Conservation (phyloP, 108 stramenopile genomes). For the Cyclotella kingstonii region DNA sequence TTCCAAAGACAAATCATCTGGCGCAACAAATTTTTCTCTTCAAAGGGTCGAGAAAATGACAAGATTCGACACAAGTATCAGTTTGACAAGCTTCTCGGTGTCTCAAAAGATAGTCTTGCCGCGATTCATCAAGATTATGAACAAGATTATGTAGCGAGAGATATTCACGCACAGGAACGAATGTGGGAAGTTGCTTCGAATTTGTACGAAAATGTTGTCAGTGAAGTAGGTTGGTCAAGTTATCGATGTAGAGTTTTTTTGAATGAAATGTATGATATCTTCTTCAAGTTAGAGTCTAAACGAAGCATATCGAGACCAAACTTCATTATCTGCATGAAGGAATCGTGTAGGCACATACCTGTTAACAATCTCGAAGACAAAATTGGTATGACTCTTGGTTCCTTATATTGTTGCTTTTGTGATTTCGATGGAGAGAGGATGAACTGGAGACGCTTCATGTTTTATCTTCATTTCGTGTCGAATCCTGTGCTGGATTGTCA, state of each 20-base stretch:
- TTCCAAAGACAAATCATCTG: too few species aligned
- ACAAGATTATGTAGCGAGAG: conserved; percentile 2
- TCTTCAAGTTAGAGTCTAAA: conserved; percentile 18
- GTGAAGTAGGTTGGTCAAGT: conserved; percentile 2
- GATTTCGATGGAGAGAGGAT: conserved; percentile 8
- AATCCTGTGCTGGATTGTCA: conserved; percentile 16
- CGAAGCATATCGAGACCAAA: conserved; percentile 29
- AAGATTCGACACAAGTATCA: conserved; percentile 10
- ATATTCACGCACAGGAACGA: conserved; percentile 14
- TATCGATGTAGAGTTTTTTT: conserved; percentile 13
- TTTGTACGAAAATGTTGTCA: conserved; percentile 14
- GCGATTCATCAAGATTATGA: conserved; percentile 10
- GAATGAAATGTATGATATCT: conserved; percentile 15
- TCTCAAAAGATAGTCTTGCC: conserved; percentile 1
- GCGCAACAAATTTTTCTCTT: conserved; percentile 10
- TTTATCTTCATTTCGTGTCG: conserved; percentile 26
- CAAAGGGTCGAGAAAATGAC: conserved; percentile 12
- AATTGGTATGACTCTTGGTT: conserved; percentile 5
- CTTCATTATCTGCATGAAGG: conserved; percentile 17
- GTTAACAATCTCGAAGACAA: background rate
- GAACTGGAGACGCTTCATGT: conserved; percentile 30
- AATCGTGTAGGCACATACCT: conserved; percentile 1
- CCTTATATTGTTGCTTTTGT: conserved; percentile 26
- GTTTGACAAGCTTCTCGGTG: conserved; percentile 7
- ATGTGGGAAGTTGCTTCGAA: conserved; percentile 16